Conservation (phyloP, 176 grass and related monocot genomes). For the Elymus sibiricus region DNA sequence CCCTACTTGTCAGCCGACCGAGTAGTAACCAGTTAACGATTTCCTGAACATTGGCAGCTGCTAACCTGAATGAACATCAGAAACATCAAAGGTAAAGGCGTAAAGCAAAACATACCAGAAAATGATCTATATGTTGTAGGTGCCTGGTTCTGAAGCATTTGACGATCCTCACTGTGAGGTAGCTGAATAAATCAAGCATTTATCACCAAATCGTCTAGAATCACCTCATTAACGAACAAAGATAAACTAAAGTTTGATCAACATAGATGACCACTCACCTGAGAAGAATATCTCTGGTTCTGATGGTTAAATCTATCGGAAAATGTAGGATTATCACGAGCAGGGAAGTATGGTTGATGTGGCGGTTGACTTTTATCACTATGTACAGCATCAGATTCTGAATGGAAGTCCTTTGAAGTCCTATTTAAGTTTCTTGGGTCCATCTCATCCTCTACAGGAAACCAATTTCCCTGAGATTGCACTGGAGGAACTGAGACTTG, state of each 20-base stretch:
- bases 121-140: slow-evolving; percentile 46
- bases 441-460: slow-evolving; percentile 45
- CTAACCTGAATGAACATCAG: slow-evolving; percentile 18
- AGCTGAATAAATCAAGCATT: slow-evolving; percentile 44
- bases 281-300: slow-evolving; percentile 55
- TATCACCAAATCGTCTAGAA: background rate
- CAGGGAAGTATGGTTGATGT: slow-evolving; percentile 38
- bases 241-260: background rate
- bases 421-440: slow-evolving; percentile 40
- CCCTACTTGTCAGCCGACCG: no score
- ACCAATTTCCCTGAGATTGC: slow-evolving; percentile 52
- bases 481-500: slow-evolving; percentile 53
- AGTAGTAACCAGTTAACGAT: no score
- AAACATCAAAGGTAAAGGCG: background rate
- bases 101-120: slow-evolving; percentile 57
- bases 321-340: slow-evolving; percentile 42
- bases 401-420: slow-evolving; percentile 37
- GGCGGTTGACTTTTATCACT: slow-evolving; percentile 44
- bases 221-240: slow-evolving; percentile 1
- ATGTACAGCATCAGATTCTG: slow-evolving; percentile 36
- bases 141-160: slow-evolving; percentile 34
- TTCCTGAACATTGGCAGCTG: background rate
- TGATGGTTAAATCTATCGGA: slow-evolving; percentile 48
- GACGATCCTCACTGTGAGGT: slow-evolving; percentile 50
- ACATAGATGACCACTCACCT: slow-evolving; percentile 40